A percentile compares a stretch with the other conserved stretches of the same genome.
Evolutionary conservation across 306 rosid species (phyloP).

Genomic region (Cyamopsis tetragonoloba): DNA sequence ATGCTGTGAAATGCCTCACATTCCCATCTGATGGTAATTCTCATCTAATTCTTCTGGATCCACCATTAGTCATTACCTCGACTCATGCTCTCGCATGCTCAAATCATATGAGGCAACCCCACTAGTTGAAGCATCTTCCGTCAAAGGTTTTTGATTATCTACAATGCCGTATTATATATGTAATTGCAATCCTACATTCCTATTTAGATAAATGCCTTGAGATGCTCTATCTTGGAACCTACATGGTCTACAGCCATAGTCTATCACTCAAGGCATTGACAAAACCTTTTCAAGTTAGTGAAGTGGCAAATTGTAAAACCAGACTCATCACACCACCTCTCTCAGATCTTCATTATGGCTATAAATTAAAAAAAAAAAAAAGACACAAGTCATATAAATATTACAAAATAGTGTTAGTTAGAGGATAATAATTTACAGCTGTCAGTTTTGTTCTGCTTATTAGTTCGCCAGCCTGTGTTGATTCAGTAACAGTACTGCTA

Average conservation of each 20-base stretch:
- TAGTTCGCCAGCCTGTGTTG: slow-evolving; percentile 86
- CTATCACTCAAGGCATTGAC: not conserved
- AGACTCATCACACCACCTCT: slow-evolving; percentile 1
- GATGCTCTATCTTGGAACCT: not conserved
- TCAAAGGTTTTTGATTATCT: not conserved
- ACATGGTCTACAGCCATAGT: not conserved
- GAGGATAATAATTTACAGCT: slow-evolving; percentile 26
- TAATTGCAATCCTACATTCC: not conserved
- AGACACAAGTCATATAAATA: slow-evolving; percentile 1
- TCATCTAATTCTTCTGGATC: not conserved
- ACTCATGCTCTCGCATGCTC: not conserved
- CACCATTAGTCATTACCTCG: not conserved
- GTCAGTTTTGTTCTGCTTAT: slow-evolving; percentile 58
- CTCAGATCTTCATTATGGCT: not conserved
- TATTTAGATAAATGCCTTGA: not conserved
- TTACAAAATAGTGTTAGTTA: slow-evolving; percentile 2
- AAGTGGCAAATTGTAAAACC: not conserved
- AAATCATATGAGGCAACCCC: not conserved
- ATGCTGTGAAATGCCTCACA: no score
- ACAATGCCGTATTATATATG: not conserved
- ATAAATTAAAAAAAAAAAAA: not conserved
- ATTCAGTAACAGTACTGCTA: slow-evolving; percentile 73
- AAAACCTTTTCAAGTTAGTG: not conserved
- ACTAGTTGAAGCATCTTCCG: not conserved
- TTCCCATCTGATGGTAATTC: not conserved